These are phyloP conservation scores for Punica granatum DNA, from an alignment of 345 rosid genomes.

Conservation along the genomic window DNA sequence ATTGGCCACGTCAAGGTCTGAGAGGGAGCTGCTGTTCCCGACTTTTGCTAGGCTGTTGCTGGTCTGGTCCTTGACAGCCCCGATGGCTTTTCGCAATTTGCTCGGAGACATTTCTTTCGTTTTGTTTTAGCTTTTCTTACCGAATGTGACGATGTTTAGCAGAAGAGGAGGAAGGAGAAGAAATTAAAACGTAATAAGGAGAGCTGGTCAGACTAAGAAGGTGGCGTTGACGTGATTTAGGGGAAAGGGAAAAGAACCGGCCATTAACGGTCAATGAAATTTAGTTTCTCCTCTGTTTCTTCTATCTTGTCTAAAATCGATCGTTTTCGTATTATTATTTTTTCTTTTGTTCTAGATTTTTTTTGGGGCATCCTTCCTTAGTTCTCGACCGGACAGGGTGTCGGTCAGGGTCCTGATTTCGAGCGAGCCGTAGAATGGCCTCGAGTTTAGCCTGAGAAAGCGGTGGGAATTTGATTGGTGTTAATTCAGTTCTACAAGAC, in stretches of 20 bases:
- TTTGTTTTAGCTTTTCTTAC: not conserved
- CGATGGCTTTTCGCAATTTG: constrained; percentile 39
- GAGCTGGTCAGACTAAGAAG: no score
- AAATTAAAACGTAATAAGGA: no score
- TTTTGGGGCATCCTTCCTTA: no score
- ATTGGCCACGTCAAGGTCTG: constrained; percentile 89
- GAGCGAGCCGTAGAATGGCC: not conserved
- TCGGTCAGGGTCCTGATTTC: not conserved
- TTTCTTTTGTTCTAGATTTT: not conserved
- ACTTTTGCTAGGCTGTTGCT: constrained; percentile 43
- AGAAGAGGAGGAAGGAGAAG: no score
- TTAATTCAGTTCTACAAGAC: not conserved
- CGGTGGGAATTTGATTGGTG: not conserved
- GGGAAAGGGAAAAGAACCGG: not conserved
- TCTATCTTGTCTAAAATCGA: not conserved
- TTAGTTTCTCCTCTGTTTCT: not conserved
- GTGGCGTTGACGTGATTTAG: not conserved
- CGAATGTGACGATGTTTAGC: no score
- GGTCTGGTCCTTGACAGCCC: constrained; percentile 45
- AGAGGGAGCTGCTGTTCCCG: constrained; percentile 61
- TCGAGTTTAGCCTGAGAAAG: not conserved
- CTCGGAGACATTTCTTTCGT: constrained; percentile 28
- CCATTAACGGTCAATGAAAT: not conserved
- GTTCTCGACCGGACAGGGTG: no score
- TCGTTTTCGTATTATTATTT: no score